Conservation (phyloP, 2,329 filamentous ascomycete species). For the Cladosporium velox region DNA sequence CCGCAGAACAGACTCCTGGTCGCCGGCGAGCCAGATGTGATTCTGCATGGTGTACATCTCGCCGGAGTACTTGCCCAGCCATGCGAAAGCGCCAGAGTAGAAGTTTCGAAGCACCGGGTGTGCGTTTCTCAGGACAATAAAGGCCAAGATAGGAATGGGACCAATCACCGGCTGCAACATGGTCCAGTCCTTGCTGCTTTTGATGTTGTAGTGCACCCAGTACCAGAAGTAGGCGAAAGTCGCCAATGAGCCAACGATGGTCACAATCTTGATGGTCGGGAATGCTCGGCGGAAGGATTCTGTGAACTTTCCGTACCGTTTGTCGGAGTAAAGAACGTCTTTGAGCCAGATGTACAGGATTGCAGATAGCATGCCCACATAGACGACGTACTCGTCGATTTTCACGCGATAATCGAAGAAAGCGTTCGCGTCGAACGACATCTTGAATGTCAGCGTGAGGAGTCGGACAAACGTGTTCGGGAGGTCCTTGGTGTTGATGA, state of each 20-base stretch:
- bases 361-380: constrained; percentile 57
- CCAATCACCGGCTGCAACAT: constrained; percentile 56
- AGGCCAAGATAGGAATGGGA: constrained; percentile 56
- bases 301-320: constrained; percentile 13
- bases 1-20: constrained; percentile 56
- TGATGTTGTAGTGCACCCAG: constrained; percentile 32
- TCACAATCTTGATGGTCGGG: constrained; percentile 21
- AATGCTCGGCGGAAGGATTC: constrained; percentile 28
- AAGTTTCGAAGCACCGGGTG: constrained; percentile 44
- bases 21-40: constrained; percentile 63
- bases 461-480: constrained; percentile 46
- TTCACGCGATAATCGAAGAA: constrained; percentile 53
- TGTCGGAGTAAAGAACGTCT: constrained; percentile 23
- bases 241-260: constrained; percentile 16
- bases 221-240: constrained; percentile 35
- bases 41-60: constrained; percentile 63
- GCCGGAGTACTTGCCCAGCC: constrained; percentile 58
- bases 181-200: constrained; percentile 50
- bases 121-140: constrained; percentile 56
- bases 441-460: constrained; percentile 47
- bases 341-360: constrained; percentile 42
- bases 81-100: constrained; percentile 53
- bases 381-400: constrained; percentile 59
- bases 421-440: constrained; percentile 52
- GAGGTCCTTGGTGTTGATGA: constrained; percentile 43